These are phyloP conservation scores for Nemania serpens DNA, from an alignment of 2,329 filamentous ascomycete species.

Conservation along the genomic window DNA sequence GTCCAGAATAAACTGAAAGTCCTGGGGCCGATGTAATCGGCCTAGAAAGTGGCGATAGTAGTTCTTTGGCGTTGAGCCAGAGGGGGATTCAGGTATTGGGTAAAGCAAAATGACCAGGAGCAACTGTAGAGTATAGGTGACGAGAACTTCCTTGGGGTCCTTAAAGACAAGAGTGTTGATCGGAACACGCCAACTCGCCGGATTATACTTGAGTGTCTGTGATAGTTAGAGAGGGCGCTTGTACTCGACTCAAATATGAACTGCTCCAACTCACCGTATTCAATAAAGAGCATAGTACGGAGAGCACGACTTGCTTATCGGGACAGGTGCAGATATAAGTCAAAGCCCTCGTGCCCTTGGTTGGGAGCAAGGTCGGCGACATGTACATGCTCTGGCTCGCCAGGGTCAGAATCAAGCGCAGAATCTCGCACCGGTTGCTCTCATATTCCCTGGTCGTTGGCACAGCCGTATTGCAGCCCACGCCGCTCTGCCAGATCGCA, in stretches of 20 bases:
- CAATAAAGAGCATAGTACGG: conserved; percentile 85
- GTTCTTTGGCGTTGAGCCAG: conserved; percentile 75
- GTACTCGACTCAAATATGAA: not conserved
- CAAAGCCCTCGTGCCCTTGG: conserved; percentile 79
- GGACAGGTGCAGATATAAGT: conserved; percentile 87
- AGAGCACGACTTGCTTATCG: conserved; percentile 90
- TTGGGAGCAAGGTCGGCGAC: conserved; percentile 76
- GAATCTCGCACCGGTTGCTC: conserved; percentile 87
- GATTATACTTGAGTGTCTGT: conserved; percentile 93
- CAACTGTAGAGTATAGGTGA: conserved; percentile 89
- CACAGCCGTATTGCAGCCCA: conserved; percentile 89
- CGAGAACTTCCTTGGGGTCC: conserved; percentile 85
- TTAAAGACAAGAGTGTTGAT: conserved; percentile 93
- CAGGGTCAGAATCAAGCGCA: conserved; percentile 83
- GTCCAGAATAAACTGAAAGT: conserved; percentile 96
- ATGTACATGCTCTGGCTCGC: conserved; percentile 94
- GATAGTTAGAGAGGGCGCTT: not conserved
- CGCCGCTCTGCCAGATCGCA: conserved; percentile 97
- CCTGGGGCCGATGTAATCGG: conserved; percentile 86
- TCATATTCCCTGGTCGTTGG: conserved; percentile 91
- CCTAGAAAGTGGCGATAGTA: conserved; percentile 92
- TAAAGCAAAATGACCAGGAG: conserved; percentile 86
- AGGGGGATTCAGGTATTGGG: conserved; percentile 78
- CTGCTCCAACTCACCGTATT: conserved; percentile 73
- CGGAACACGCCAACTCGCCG: conserved; percentile 88